Base-by-base conservation (phyloP, 306 rosid species). In the Vigna mungo region DNA sequence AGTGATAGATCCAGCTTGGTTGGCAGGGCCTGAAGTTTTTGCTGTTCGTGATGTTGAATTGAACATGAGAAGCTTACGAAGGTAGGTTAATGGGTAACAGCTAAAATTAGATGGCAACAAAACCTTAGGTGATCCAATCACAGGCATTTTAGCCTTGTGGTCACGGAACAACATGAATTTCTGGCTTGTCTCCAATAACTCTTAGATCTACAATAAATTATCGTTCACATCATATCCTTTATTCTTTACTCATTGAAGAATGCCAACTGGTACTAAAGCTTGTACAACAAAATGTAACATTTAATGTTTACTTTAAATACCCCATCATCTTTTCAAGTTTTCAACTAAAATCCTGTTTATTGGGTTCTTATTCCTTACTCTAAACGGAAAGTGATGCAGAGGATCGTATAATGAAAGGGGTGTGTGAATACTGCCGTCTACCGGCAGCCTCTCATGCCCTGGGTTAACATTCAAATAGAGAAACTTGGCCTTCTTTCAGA, bases 51-150 rank as follows among this genome's bases (percentile, higher is more conserved):
- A 49, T 13, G 53, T 34, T 75, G 72, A 13, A 62, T 36, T 54
- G 37, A 39, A 71, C 64, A 37, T 32, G 30, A 39, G 4, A 20
- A 51, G 43, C 51, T 13, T 49, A 63, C 54, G 25, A 41, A 51
- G 72, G 51, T 51, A 54, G 36, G 18, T 59, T 34, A 16, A 20
- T 58, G 30, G 14, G 20, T 9, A 59, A 44, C 68, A 73, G 58
- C 78, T 43, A 21, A 74, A 61, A 36, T 30, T n/a, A 75, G 47
- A 76, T 53, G 46, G 66, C 46, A 76, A 76, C 74, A 76, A 34
- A 66, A 63, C 15, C 37, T 51, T 36, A 8, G 25, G 62, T 49
- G 72, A 63, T 48, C 72, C 36, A 21, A 63, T 36, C 48, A 17
- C 53, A 58, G 20, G 1, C 27, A 10, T 64, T 63, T 5, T 65